Evolutionary conservation across 768 basidiomycete genomes (phyloP).

Genomic region (Amanita fuliginea): DNA sequence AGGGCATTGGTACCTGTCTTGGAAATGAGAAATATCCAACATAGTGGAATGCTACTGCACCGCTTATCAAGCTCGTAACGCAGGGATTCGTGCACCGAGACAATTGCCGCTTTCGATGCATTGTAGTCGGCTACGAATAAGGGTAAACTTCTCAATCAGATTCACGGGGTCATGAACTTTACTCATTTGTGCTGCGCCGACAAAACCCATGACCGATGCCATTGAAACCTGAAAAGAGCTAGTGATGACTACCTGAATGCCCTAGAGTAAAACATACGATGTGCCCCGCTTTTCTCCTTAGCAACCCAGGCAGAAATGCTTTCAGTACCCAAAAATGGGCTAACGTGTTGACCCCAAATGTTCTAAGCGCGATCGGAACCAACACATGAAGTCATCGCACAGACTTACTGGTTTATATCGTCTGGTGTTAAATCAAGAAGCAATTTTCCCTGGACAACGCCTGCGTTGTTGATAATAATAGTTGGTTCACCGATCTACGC

Average conservation of each 20-base stretch:
- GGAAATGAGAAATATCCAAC: conserved; percentile 5
- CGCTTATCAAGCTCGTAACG: conserved; percentile 79
- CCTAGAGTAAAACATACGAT: conserved; percentile 39
- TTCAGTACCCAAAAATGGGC: conserved; percentile 90
- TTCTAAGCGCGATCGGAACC: conserved; percentile 34
- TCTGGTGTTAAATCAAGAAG: conserved; percentile 68
- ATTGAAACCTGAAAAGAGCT: conserved; percentile 49
- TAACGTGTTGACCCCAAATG: conserved; percentile 81
- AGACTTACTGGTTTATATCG: conserved; percentile 66
- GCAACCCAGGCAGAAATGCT: conserved; percentile 84
- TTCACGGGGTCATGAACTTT: conserved; percentile 2
- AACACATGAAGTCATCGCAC: neutral
- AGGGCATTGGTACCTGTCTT: conserved; percentile 54
- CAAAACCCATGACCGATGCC: conserved; percentile 62
- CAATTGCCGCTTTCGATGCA: conserved; percentile 86
- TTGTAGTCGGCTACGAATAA: conserved; percentile 64
- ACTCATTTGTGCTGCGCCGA: conserved; percentile 72
- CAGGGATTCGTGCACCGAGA: conserved; percentile 73
- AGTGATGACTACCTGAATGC: neutral
- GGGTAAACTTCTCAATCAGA: neutral
- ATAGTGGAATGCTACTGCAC: conserved; percentile 21
- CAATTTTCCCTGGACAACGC: conserved; percentile 83
- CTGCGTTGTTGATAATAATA: conserved; percentile 90
- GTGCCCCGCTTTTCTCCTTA: conserved; percentile 71
- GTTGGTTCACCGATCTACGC: conserved; percentile 78